Conservation (phyloP, 1,284 basidiomycete genomes). For the Rhodotorula sp. region DNA sequence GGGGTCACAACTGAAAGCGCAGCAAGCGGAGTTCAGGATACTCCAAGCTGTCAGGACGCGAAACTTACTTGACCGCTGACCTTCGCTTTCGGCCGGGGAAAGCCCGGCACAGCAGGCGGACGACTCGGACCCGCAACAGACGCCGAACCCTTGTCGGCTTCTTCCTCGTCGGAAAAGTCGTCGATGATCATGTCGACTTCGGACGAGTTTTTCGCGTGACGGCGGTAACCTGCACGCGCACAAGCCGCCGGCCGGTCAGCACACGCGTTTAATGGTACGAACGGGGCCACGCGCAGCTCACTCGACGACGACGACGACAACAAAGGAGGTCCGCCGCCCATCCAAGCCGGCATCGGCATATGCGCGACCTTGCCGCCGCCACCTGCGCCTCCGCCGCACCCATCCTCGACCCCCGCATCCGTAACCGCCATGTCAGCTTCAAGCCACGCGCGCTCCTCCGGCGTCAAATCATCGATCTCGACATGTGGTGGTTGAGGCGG, state of each 20-base stretch:
- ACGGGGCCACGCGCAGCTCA: no score
- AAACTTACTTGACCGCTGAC: no score
- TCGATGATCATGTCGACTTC: background rate
- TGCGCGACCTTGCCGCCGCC: slow-evolving; percentile 1
- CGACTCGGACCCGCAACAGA: no score
- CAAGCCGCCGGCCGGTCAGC: no score
- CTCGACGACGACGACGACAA: background rate
- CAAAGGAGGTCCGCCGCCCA: background rate
- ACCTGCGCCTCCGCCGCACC: background rate
- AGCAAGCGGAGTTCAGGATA: no score
- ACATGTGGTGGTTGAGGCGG: background rate
- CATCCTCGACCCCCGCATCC: background rate
- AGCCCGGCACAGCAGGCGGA: no score
- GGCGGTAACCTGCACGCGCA: background rate
- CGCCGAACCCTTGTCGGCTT: no score
- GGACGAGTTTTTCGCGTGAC: background rate
- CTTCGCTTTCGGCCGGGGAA: no score
- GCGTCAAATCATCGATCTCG: slow-evolving; percentile 5
- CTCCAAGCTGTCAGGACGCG: no score
- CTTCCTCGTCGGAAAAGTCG: background rate
- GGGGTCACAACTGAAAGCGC: no score
- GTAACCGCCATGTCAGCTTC: background rate
- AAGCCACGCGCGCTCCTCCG: slow-evolving; percentile 12
- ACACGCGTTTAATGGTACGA: no score
- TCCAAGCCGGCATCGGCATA: slow-evolving; percentile 12